Evolutionary conservation across 176 grass and related monocot species (phyloP), one percentile per base, ranked within the genome.

Genomic region (Echinochloa phyllopogon): DNA sequence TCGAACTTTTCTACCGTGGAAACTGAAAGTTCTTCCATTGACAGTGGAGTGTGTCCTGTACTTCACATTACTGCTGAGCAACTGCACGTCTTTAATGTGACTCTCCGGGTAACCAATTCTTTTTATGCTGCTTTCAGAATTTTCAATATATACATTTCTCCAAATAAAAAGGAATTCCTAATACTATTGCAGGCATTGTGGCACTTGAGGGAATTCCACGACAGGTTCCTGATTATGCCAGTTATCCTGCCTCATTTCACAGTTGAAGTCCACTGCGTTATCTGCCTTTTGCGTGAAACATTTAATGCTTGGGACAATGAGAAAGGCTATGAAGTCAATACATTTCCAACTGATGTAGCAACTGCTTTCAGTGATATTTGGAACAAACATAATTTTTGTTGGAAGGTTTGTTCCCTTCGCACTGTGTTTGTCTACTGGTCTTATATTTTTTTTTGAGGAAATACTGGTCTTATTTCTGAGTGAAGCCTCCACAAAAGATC

Each of bases 111-210:
- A 83, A 6, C 10, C 8, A 56, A 75, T 40, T 62, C 8, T 38
- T 74, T 61, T 38, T 20, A 6, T 75, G 29, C 44, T 33, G 8
- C 23, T 39, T 56, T 56, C 52, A 56, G 38, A 39, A 12, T 6
- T 38, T 39, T 56, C 52, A 36, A 39, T 53, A n/a, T 40, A 1
- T 75, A n/a, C n/a, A 4, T 56, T 56, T 75, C 1, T 75, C 20
- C 18, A 8, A 18, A 39, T n/a, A 20, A 53, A 38, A 53, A 6
- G 2, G 6, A 13, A n/a, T 41, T 10, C 24, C 45, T 10, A 62
- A 71, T 56, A 58, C 13, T 15, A 37, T 21, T 83, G 69, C 55
- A 83, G 68, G 58, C 81, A 62, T 62, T 83, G 81, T 83, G 80
- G 80, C 80, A 83, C 29, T 73, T 74, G 58, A 73, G 6, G 40